phyloP scores from a whole-genome alignment of 139 green algal species.

The Chlorella sp. region DNA sequence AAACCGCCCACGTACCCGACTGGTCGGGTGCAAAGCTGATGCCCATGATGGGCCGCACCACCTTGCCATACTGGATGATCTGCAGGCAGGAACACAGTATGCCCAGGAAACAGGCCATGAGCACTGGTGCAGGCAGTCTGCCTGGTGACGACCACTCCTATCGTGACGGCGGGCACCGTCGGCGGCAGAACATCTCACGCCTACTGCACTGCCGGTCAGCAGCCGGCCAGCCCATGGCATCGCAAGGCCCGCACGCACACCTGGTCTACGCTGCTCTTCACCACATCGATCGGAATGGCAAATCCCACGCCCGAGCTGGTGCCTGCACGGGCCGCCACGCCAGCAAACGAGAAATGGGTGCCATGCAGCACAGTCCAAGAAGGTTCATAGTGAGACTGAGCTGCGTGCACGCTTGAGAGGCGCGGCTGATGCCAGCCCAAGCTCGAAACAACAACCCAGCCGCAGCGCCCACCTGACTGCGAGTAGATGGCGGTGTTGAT shows the following conservation, averaged over 20 bases:
- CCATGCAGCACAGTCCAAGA: too few relatives aligned
- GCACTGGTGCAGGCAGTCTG: background rate
- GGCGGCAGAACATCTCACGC: too few relatives aligned
- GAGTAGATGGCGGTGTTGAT: slow-evolving; percentile 91
- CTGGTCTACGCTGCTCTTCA: slow-evolving; percentile 71
- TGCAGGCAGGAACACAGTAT: background rate
- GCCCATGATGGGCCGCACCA: slow-evolving; percentile 84
- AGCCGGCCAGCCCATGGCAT: background rate
- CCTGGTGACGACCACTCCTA: too few relatives aligned
- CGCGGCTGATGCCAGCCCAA: too few relatives aligned
- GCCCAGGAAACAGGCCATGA: too few relatives aligned
- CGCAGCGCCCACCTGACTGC: slow-evolving; percentile 24
- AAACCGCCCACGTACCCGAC: slow-evolving; percentile 46
- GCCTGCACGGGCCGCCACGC: too few relatives aligned
- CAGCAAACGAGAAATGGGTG: too few relatives aligned
- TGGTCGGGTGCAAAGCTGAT: slow-evolving; percentile 93
- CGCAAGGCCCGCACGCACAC: background rate
- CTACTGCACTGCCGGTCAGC: too few relatives aligned
- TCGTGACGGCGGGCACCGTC: too few relatives aligned
- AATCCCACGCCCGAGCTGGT: slow-evolving; percentile 86
- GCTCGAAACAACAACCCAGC: background rate
- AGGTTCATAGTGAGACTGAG: too few relatives aligned
- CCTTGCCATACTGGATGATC: slow-evolving; percentile 77
- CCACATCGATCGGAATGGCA: slow-evolving; percentile 81
- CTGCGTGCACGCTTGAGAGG: too few relatives aligned